phyloP scores from a whole-genome alignment of 192 early-diverging fungal species.

The Linnemannia exigua region DNA sequence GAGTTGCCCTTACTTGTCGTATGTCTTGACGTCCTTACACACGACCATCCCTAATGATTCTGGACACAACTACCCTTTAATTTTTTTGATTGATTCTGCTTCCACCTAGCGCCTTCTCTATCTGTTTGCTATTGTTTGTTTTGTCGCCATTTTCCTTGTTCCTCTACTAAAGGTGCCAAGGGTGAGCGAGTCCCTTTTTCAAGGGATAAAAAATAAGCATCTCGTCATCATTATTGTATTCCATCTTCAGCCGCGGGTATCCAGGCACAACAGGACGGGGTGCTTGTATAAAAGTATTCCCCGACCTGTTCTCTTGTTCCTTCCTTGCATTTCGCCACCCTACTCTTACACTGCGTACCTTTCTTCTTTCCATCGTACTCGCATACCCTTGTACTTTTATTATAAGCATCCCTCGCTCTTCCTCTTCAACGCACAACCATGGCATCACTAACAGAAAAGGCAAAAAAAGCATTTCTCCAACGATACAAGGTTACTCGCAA shows the following conservation, averaged over 20 bases:
- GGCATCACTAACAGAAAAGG: conserved; percentile 12
- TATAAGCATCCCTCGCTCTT: too few species aligned
- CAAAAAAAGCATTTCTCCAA: conserved; percentile 21
- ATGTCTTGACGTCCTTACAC: too few species aligned
- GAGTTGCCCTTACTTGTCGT: neutral
- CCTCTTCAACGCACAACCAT: conserved; percentile 2
- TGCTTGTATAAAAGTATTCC: neutral
- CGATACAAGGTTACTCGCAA: conserved; percentile 40
- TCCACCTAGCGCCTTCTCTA: neutral
- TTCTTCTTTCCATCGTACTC: neutral
- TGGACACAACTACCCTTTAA: neutral
- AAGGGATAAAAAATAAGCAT: neutral
- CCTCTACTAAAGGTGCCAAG: neutral
- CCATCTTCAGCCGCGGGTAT: neutral
- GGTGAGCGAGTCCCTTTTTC: neutral
- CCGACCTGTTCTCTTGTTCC: neutral
- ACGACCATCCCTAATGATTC: neutral
- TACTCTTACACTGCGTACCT: neutral
- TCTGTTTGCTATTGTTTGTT: neutral
- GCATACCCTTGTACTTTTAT: neutral
- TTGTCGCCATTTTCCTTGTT: neutral
- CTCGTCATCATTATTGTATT: neutral
- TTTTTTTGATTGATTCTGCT: neutral
- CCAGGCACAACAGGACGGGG: too few species aligned
- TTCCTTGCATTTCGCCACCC: neutral